Base-by-base conservation (phyloP, 495 filamentous ascomycete species). In the Penicillium lagena region DNA sequence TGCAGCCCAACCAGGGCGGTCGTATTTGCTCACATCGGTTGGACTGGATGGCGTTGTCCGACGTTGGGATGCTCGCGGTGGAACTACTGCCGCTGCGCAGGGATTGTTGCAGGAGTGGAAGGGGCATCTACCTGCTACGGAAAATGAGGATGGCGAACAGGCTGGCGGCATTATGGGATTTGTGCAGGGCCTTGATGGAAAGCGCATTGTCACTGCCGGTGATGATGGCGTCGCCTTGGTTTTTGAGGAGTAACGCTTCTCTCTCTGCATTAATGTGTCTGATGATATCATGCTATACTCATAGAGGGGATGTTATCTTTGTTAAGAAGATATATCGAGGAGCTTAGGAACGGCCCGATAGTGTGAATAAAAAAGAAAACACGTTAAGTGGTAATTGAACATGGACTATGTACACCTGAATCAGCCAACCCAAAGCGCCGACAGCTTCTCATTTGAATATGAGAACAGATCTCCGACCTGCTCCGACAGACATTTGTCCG, bases 41-140 rank as follows among this genome's bases (percentile, higher is more conserved):
- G 90, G 90, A 2, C 78, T 95, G 66, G 90, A 96, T 55, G 90
- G 90, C 5, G 86, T 86, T 0, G 82, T 96, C 2, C 73, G 87
- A 58, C 67, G 87, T 42, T 96, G 90, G 90, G 89, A 96, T 68
- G 74, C 85, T 14, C 76, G 89, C 32, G 89, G 87, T 29, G 89
- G 87, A 8, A 89, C 85, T 2, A 75, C 79, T 6, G 73, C 70
- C 3, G 73, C 74, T 36, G 75, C 56, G 2, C 79, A 79, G 41
- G 88, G 83, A 28, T 59, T 89, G 46, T 59, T 85, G 12, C 80
- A 77, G 37, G 89, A 95, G 62, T 91, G 88, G 85, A 84, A 74
- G 55, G 90, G 88, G 2, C 89, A 95, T 55, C 66, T 86, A 41
- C 83, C 82, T 14, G 83, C 83, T 28, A 82, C 85, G 0, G 89